Percentiles rank a stretch among this genome's conserved stretches.
Conservation (phyloP, 2,329 filamentous ascomycete species). For the Pestalotiopsis sp. region DNA sequence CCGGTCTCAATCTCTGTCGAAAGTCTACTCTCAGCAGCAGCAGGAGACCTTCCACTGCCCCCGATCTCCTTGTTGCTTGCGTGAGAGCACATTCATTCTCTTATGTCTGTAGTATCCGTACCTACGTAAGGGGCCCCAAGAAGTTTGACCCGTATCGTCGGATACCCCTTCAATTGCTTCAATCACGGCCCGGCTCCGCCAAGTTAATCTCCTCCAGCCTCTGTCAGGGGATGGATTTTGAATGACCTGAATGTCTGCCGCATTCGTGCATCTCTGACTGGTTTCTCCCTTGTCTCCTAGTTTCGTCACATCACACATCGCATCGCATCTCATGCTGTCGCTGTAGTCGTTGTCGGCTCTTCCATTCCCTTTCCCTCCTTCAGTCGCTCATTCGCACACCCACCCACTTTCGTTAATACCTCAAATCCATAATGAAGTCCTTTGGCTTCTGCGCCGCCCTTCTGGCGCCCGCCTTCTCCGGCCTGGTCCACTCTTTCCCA, state of each 20-base stretch:
- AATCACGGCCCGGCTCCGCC: neutral
- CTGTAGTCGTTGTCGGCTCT: too few relatives aligned
- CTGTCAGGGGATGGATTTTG: constrained; percentile 1
- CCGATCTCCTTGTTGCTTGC: neutral
- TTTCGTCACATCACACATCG: neutral
- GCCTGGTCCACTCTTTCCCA: constrained; percentile 19
- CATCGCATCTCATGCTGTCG: neutral
- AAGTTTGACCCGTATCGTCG: neutral
- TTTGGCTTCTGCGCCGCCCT: constrained; percentile 6
- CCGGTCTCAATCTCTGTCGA: constrained; percentile 3
- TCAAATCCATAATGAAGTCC: neutral
- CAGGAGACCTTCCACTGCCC: neutral
- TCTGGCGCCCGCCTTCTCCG: constrained; percentile 6
- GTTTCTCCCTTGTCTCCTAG: constrained; percentile 1
- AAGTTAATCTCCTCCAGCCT: neutral
- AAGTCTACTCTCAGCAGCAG: neutral
- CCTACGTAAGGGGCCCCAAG: neutral
- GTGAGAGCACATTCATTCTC: too few relatives aligned
- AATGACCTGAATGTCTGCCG: constrained; percentile 6
- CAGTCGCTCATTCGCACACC: constrained; percentile 12
- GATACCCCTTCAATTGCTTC: neutral
- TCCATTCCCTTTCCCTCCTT: neutral
- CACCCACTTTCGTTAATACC: neutral
- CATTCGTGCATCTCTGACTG: neutral
- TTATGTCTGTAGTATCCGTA: too few relatives aligned